Evolutionary conservation across 331 rosid species (phyloP), one percentile per base, ranked within the genome.

Genomic region (Cydonia oblonga): DNA sequence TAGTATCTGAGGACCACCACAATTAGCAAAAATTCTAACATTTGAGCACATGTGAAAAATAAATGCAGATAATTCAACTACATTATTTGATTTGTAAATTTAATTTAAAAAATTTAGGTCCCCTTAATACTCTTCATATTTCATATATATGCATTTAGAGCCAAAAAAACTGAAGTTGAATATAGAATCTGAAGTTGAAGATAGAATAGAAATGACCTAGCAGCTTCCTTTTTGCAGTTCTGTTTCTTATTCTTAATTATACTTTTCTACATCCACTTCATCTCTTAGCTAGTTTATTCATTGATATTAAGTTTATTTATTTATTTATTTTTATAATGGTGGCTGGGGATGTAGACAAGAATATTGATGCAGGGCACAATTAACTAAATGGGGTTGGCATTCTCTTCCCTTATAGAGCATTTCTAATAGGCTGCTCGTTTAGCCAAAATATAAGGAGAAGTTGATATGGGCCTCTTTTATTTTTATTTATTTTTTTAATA

Each of bases 181-280:
- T 15, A 54, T 73, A 59, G 70, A 30, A 26, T 15, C 24, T 46
- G 64, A 70, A 44, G 29, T 63, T 32, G 64, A 65, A 24, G n/a
- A 54, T 73, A 59, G 70, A 30, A 26, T 15, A 11, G 79, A 73
- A 77, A 64, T 64, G 20, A 77, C 76, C 72, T 10, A 26, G 76
- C 14, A 69, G 63, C 30, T 64, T 69, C 78, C 53, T 38, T 67
- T 67, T 71, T 18, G 35, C 40, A 6, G 2, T 56, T 56, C 25
- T 56, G 9, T 9, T 54, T 59, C 8, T 5, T 12, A 44, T 14
- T 46, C 58, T 38, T 38, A 38, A 38, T 7, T 23, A 13, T 51
- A 35, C 51, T 30, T 42, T 38, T 38, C 42, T 18, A 9, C 11
- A 3, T 30, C 5, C 68, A 10, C 6, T 38, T 38, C 29, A 28